phyloP scores from a whole-genome alignment of 2,329 filamentous ascomycete genomes.

The Fusarium chuoi region DNA sequence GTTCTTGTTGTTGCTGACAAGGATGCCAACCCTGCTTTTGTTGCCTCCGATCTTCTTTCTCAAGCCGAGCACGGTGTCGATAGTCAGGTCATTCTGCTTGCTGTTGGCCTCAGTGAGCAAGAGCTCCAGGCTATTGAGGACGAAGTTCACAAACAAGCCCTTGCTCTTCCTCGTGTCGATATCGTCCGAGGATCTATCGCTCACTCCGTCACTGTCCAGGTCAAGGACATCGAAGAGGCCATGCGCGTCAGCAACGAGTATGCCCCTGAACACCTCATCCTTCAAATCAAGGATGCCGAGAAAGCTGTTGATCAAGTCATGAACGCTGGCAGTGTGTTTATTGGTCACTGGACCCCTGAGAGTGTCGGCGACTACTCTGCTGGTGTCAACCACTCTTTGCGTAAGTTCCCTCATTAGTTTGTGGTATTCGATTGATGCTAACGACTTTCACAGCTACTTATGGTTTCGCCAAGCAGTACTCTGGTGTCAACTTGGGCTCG shows the following conservation, averaged over 20 bases:
- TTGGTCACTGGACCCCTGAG: conserved; percentile 96
- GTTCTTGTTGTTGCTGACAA: conserved; percentile 95
- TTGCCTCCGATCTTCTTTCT: conserved; percentile 92
- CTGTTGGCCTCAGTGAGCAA: conserved; percentile 78
- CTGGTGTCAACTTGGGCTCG: conserved; percentile 92
- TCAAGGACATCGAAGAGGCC: conserved; percentile 76
- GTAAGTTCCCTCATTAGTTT: conserved; percentile 67
- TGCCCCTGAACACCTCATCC: conserved; percentile 94
- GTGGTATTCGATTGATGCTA: conserved; percentile 9
- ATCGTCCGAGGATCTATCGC: conserved; percentile 91
- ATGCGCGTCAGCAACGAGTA: conserved; percentile 91
- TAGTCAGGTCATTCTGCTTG: conserved; percentile 92
- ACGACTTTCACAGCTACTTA: conserved; percentile 77
- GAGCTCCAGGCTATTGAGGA: conserved; percentile 87
- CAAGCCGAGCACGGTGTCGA: conserved; percentile 98
- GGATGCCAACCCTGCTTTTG: conserved; percentile 89
- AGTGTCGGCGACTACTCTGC: conserved; percentile 98
- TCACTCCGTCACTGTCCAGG: conserved; percentile 89
- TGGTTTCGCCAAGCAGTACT: conserved; percentile 98
- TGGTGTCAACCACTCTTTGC: conserved; percentile 95
- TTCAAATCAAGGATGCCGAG: conserved; percentile 84
- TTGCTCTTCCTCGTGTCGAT: conserved; percentile 87
- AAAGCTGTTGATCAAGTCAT: conserved; percentile 80
- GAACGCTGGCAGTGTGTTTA: conserved; percentile 96
- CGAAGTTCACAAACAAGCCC: conserved; percentile 88